Evolutionary conservation across 1,139 yeast species (phyloP).

Genomic region (Nadsonia starkeyi-henricii): DNA sequence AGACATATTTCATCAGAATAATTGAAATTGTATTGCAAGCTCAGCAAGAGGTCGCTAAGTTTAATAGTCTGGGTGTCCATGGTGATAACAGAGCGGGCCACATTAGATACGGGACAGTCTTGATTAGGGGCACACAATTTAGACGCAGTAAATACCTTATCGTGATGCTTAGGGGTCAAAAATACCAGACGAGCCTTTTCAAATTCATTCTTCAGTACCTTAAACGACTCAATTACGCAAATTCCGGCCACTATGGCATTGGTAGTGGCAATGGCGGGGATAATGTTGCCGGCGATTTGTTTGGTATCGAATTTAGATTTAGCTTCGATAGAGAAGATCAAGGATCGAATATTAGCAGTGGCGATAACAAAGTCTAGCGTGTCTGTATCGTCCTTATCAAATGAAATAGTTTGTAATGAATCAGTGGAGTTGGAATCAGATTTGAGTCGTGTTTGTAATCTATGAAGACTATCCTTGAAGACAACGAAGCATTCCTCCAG

Average conservation of each 20-base stretch:
- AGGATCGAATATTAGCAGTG: slow-evolving; percentile 71
- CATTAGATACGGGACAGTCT: slow-evolving; percentile 60
- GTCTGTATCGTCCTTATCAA: slow-evolving; percentile 92
- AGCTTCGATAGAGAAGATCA: slow-evolving; percentile 53
- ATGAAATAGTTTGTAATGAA: slow-evolving; percentile 30
- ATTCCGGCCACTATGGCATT: slow-evolving; percentile 92
- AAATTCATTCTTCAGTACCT: slow-evolving; percentile 28
- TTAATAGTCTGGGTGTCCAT: slow-evolving; percentile 23
- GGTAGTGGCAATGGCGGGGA: slow-evolving; percentile 97
- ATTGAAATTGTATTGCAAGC: slow-evolving; percentile 31
- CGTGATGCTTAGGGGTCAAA: slow-evolving; percentile 47
- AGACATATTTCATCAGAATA: slow-evolving; percentile 50
- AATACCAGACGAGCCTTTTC: slow-evolving; percentile 33
- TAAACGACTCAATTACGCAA: slow-evolving; percentile 58
- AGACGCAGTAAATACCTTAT: slow-evolving; percentile 55
- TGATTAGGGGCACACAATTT: slow-evolving; percentile 46
- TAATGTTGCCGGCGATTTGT: slow-evolving; percentile 92
- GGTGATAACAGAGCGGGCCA: slow-evolving; percentile 37
- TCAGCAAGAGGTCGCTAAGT: slow-evolving; percentile 28
- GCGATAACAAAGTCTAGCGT: slow-evolving; percentile 80
- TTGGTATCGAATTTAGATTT: slow-evolving; percentile 80
- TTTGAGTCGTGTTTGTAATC: slow-evolving; percentile 37
- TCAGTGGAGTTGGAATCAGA: slow-evolving; percentile 23
- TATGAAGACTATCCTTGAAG: slow-evolving; percentile 35
- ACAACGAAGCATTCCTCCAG: slow-evolving; percentile 50